Percentiles rank a stretch among this genome's conserved stretches.
These are phyloP conservation scores for Metschnikowia gruessii DNA, from an alignment of 805 yeast genomes.

Conservation along the genomic window DNA sequence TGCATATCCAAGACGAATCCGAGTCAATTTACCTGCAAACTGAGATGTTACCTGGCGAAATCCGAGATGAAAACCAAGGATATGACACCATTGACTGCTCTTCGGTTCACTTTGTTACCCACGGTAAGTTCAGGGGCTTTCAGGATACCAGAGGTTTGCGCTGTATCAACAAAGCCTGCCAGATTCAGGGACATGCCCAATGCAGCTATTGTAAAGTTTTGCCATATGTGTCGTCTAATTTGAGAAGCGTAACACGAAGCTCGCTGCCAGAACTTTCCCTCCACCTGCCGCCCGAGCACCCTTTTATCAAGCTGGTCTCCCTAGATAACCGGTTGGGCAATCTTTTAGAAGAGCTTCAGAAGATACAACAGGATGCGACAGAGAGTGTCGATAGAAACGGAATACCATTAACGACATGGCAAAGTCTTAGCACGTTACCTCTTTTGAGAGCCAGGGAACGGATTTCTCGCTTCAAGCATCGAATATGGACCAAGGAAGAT, in stretches of 20 bases:
- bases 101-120: conserved; percentile 4
- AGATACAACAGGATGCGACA: background rate
- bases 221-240: conserved; percentile 18
- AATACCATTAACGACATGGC: background rate
- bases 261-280: conserved; percentile 5
- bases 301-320: conserved; percentile 2
- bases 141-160: conserved; percentile 21
- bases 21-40: background rate
- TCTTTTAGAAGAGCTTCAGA: conserved; percentile 12
- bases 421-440: conserved; percentile 10
- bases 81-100: background rate
- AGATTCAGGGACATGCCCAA: conserved; percentile 7
- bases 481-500: conserved; percentile 12
- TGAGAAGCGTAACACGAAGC: conserved; percentile 3
- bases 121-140: conserved; percentile 24
- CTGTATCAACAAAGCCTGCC: conserved; percentile 20
- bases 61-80: conserved; percentile 2
- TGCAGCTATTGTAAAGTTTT: conserved; percentile 16
- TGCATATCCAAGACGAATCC: background rate
- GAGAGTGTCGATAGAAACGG: background rate
- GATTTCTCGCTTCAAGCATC: conserved; percentile 10
- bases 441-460: conserved; percentile 13
- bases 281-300: conserved; percentile 1
- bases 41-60: background rate
- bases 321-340: conserved; percentile 7